A percentile compares a stretch with the other conserved stretches of the same genome.
phyloP scores from a whole-genome alignment of 257 asterid species.

The Solanum etuberosum region DNA sequence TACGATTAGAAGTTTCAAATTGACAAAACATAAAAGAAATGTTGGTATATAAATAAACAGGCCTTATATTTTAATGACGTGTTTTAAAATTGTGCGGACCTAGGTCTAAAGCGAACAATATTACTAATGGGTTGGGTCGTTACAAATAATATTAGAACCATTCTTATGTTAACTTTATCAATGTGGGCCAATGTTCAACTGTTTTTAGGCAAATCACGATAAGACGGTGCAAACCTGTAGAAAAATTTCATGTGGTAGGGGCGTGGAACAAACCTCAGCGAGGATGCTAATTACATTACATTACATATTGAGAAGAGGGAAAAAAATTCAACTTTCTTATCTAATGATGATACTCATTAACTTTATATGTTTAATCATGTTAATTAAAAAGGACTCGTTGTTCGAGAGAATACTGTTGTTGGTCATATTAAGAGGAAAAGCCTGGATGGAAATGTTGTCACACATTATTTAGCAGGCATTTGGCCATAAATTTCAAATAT shows the following conservation, averaged over 20 bases:
- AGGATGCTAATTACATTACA: not conserved
- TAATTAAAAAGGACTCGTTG: not conserved
- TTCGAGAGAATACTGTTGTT: not conserved
- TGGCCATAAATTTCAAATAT: too few species aligned
- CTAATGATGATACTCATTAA: not conserved
- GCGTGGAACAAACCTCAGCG: not conserved
- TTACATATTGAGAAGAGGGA: not conserved
- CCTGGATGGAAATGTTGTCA: not conserved
- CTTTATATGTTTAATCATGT: not conserved
- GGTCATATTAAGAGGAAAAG: not conserved
- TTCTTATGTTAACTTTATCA: not conserved
- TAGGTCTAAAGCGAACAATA: not conserved
- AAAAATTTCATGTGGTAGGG: rapidly evolving
- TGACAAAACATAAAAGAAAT: not conserved
- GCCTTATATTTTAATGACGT: not conserved
- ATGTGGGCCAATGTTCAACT: not conserved
- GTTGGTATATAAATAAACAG: not conserved
- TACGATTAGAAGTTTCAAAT: not conserved
- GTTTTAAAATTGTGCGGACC: not conserved
- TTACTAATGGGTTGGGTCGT: too few species aligned
- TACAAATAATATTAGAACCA: too few species aligned
- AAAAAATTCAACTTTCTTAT: not conserved
- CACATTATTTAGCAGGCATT: not conserved
- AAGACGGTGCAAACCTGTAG: not conserved
- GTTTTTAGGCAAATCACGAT: not conserved